phyloP scores from a whole-genome alignment of 73 alveolate species.

The Symbiodinium natans region DNA sequence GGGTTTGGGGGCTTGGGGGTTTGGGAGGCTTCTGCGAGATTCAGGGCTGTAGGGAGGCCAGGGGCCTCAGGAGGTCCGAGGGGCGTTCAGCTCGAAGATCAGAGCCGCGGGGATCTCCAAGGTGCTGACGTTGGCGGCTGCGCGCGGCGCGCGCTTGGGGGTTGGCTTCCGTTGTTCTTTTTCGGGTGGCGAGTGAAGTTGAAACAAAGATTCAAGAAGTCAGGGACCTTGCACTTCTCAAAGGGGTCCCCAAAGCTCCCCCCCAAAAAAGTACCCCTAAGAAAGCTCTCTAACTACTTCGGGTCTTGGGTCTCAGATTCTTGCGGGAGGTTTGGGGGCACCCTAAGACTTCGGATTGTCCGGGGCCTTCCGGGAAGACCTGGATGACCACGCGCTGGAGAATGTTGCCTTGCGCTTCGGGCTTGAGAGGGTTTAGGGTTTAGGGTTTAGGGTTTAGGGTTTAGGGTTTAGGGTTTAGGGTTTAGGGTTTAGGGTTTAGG shows the following conservation, averaged over 20 bases:
- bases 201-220: too few relatives aligned
- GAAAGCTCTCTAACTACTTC: too few relatives aligned
- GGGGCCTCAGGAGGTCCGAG: too few relatives aligned
- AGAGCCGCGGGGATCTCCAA: neutral
- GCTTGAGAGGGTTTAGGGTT: neutral
- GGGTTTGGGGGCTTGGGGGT: too few relatives aligned
- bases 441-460: neutral
- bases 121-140: neutral
- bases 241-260: neutral
- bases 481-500: neutral
- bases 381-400: neutral
- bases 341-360: too few relatives aligned
- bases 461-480: slow-evolving; percentile 3
- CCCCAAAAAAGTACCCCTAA: neutral
- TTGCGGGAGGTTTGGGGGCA: too few relatives aligned
- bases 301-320: too few relatives aligned
- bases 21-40: too few relatives aligned
- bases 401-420: neutral
- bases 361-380: neutral
- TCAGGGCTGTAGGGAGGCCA: too few relatives aligned
- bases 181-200: too few relatives aligned
- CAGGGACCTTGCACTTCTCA: too few relatives aligned
- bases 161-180: neutral
- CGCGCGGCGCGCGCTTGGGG: neutral
- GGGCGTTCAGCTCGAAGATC: neutral